phyloP scores from a whole-genome alignment of 2,329 filamentous ascomycete genomes.

The Coniochaeta ligniaria region DNA sequence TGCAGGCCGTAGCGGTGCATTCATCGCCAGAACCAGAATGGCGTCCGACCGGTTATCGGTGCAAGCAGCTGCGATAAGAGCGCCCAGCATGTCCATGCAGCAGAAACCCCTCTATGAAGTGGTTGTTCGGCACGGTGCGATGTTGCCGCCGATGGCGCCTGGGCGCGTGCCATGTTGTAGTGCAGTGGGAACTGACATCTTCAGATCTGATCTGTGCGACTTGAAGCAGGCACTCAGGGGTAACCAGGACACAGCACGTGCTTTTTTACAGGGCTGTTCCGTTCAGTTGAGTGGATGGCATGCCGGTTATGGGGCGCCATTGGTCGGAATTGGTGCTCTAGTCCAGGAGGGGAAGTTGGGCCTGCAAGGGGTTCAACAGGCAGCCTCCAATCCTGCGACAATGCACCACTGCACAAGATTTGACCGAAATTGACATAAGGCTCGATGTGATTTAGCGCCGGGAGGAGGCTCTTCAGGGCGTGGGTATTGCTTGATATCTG shows the following conservation, averaged over 20 bases:
- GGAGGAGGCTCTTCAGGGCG: not conserved
- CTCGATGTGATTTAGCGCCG: not conserved
- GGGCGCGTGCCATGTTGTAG: no score
- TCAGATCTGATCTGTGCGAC: not conserved
- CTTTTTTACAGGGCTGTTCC: not conserved
- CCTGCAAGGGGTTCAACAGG: constrained; percentile 3
- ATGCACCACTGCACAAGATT: not conserved
- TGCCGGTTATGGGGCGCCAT: not conserved
- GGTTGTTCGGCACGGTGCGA: not conserved
- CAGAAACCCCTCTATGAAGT: not conserved
- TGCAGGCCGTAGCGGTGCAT: not conserved
- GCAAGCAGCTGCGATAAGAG: not conserved
- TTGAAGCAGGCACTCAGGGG: not conserved
- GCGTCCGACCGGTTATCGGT: not conserved
- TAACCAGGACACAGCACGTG: not conserved
- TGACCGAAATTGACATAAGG: not conserved
- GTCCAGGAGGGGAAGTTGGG: not conserved
- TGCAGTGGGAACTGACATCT: not conserved
- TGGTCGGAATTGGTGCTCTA: not conserved
- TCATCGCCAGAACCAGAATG: not conserved
- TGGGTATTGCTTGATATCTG: not conserved
- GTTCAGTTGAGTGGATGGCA: not conserved
- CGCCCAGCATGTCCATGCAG: not conserved
- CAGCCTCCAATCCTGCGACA: not conserved
- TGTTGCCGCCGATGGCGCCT: not conserved